phyloP scores from a whole-genome alignment of 2,329 filamentous ascomycete species.

The Gnomoniopsis smithogilvyi region DNA sequence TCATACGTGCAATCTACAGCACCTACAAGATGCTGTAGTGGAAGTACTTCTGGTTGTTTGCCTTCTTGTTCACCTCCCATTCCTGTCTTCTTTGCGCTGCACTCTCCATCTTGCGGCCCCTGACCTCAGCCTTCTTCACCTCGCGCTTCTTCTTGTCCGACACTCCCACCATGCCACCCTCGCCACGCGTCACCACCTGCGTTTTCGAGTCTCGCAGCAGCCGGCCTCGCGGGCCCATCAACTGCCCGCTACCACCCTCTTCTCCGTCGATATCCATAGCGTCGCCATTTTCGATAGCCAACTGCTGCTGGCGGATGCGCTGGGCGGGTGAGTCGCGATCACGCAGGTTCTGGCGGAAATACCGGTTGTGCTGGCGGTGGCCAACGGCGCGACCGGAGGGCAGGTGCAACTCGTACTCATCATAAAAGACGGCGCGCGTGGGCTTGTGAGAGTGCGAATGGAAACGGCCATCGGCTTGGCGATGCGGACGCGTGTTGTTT shows the following conservation, averaged over 20 bases:
- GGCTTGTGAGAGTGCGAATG: constrained; percentile 81
- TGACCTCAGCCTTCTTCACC: constrained; percentile 64
- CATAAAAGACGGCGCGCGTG: constrained; percentile 75
- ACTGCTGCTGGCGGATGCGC: constrained; percentile 55
- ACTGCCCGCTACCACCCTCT: constrained; percentile 20
- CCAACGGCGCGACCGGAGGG: constrained; percentile 87
- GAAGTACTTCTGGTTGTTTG: constrained; percentile 69
- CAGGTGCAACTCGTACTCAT: constrained; percentile 91
- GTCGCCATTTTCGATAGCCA: constrained; percentile 51
- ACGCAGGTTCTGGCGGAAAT: constrained; percentile 90
- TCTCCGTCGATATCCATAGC: constrained; percentile 43
- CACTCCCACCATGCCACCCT: constrained; percentile 76
- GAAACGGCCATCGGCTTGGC: constrained; percentile 66
- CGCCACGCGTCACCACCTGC: constrained; percentile 62
- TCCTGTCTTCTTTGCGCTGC: constrained; percentile 61
- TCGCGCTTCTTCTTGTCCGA: constrained; percentile 71
- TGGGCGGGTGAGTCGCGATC: constrained; percentile 79
- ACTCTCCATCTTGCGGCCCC: constrained; percentile 63
- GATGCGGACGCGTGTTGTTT: constrained; percentile 68
- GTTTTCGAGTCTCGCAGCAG: constrained; percentile 42
- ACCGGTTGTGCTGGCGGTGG: constrained; percentile 81
- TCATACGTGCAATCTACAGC: constrained; percentile 12
- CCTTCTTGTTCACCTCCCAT: constrained; percentile 67
- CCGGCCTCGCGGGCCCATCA: constrained; percentile 32
- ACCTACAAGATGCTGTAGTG: constrained; percentile 44